Evolutionary conservation across 306 rosid genomes (phyloP).

Genomic region (Fragaria ananassa): DNA sequence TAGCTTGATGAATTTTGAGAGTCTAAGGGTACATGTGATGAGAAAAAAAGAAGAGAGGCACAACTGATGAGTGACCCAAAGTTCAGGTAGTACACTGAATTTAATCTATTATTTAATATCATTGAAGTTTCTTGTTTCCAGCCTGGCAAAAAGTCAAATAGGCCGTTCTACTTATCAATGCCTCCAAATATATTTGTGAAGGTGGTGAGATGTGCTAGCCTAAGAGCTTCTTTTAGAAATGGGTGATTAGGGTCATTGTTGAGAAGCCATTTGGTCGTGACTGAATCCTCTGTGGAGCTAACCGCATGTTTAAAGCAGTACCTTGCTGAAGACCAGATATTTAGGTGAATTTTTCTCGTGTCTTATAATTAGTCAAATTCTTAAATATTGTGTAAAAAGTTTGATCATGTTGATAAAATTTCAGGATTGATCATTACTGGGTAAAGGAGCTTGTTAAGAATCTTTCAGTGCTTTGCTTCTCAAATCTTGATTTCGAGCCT

Average conservation of each 20-base stretch:
- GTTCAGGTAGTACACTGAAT: too few relatives aligned
- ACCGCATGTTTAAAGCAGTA: conserved; percentile 72
- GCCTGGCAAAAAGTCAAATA: conserved; percentile 66
- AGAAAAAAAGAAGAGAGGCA: too few relatives aligned
- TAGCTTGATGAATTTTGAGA: too few relatives aligned
- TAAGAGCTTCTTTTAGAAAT: conserved; percentile 63
- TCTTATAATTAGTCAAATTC: not conserved
- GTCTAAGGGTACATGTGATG: too few relatives aligned
- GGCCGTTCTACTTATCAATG: conserved; percentile 83
- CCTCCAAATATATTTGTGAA: conserved; percentile 86
- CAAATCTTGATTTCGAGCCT: conserved; percentile 94
- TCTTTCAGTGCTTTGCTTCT: conserved; percentile 93
- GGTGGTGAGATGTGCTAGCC: conserved; percentile 76
- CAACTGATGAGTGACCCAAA: too few relatives aligned
- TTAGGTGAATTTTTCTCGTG: conserved; percentile 50
- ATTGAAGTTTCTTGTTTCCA: conserved; percentile 36
- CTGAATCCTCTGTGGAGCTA: conserved; percentile 68
- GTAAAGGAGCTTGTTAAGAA: conserved; percentile 97
- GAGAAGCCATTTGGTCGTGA: conserved; percentile 98
- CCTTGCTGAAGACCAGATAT: conserved; percentile 87
- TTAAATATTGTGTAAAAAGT: conserved; percentile 18
- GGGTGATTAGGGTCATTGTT: conserved; percentile 94
- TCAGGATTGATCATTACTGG: conserved; percentile 96
- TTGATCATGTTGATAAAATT: conserved; percentile 25
- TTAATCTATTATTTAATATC: conserved; percentile 4